Conservation (phyloP, 208 protist genomes). For the Leishmania amazonensis region DNA sequence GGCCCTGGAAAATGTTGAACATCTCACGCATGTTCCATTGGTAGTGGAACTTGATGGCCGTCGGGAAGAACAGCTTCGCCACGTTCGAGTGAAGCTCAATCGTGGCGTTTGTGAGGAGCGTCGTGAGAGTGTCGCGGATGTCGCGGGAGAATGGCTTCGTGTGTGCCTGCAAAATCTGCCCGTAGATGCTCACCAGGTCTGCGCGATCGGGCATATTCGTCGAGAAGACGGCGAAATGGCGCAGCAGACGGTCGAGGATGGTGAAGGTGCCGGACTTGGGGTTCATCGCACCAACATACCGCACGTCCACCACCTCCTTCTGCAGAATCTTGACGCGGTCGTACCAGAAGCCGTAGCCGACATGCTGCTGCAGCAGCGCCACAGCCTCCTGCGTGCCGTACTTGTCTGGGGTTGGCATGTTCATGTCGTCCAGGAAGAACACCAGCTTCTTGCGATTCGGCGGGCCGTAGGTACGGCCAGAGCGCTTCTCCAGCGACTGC, state of each 20-base stretch:
- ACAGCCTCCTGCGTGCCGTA: conserved; percentile 98
- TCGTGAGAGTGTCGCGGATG: conserved; percentile 87
- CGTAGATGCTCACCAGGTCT: conserved; percentile 95
- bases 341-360: conserved; percentile 98
- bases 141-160: conserved; percentile 83
- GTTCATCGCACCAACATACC: conserved; percentile 98
- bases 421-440: conserved; percentile 99
- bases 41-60: conserved; percentile 99
- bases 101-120: conserved; percentile 89
- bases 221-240: conserved; percentile 97
- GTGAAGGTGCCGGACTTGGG: conserved; percentile 98
- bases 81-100: conserved; percentile 93
- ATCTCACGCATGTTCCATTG: conserved; percentile 99
- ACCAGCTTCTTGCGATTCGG: conserved; percentile 97
- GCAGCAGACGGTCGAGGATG: conserved; percentile 95
- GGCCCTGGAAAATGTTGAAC: conserved; percentile 96
- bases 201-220: conserved; percentile 94
- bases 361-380: conserved; percentile 97
- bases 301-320: conserved; percentile 96
- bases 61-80: conserved; percentile 96
- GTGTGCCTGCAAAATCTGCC: conserved; percentile 95
- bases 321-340: conserved; percentile 95
- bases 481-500: conserved; percentile 96
- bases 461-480: conserved; percentile 95
- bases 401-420: conserved; percentile 98